Evolutionary conservation across 148 eudicot genomes (phyloP).

Genomic region (Salicornia ramosissima): DNA sequence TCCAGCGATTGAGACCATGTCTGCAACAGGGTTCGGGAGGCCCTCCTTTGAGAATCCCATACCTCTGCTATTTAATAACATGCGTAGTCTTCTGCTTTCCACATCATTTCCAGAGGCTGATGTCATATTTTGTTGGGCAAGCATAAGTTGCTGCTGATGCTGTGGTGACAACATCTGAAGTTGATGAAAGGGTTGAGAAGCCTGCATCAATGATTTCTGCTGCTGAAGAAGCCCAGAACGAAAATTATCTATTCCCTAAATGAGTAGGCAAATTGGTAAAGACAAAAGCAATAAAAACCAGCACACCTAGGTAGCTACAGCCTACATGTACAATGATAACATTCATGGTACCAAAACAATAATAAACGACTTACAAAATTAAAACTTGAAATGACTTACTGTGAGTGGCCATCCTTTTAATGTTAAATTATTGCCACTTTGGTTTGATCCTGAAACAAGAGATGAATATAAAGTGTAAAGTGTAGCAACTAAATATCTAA

Average conservation of each 20-base stretch:
- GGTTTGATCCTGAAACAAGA: slow-evolving; percentile 53
- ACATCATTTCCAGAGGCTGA: slow-evolving; percentile 50
- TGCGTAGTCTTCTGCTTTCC: slow-evolving; percentile 60
- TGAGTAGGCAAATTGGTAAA: not conserved
- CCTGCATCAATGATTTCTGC: slow-evolving; percentile 61
- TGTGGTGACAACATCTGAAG: slow-evolving; percentile 60
- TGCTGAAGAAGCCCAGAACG: slow-evolving; percentile 65
- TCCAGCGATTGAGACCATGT: slow-evolving; percentile 48
- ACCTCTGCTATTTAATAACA: slow-evolving; percentile 44
- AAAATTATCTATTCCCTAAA: slow-evolving; percentile 61
- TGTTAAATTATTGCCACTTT: slow-evolving; percentile 57
- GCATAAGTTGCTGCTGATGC: slow-evolving; percentile 60
- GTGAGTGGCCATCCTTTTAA: slow-evolving; percentile 85
- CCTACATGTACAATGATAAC: not conserved
- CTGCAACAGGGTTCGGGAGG: slow-evolving; percentile 39
- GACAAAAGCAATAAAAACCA: not conserved
- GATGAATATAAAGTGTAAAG: slow-evolving; percentile 19
- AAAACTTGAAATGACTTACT: slow-evolving; percentile 37
- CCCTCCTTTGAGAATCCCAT: slow-evolving; percentile 59
- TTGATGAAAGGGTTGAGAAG: slow-evolving; percentile 61
- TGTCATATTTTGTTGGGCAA: slow-evolving; percentile 63
- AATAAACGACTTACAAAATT: not conserved
- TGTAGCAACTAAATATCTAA: not conserved
- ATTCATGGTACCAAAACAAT: not conserved
- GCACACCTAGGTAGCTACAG: not conserved